Percentiles rank a stretch among this genome's conserved stretches.
Evolutionary conservation across 371 early-diverging fungal genomes (phyloP).

Genomic region (Mucor piriformis): DNA sequence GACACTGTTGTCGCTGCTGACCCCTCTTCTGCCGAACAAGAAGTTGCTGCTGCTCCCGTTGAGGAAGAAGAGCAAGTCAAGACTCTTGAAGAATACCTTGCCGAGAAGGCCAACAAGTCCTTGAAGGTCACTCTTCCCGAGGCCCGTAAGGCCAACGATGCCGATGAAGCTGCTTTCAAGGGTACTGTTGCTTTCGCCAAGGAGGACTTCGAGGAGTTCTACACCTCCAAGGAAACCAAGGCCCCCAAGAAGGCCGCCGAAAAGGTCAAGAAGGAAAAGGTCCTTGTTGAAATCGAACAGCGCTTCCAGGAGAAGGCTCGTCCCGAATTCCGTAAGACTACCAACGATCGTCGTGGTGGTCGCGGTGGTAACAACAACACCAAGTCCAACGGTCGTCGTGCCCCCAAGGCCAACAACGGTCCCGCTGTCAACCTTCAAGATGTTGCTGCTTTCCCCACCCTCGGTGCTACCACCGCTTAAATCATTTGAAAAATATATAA

Average conservation of each 20-base stretch:
- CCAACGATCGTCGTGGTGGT: constrained; percentile 59
- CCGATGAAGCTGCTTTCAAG: constrained; percentile 79
- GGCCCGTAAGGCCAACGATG: constrained; percentile 80
- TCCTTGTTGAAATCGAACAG: constrained; percentile 55
- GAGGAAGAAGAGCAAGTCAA: constrained; percentile 76
- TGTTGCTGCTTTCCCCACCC: constrained; percentile 76
- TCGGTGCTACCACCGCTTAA: constrained; percentile 61
- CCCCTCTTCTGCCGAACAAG: constrained; percentile 51
- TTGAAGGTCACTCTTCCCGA: constrained; percentile 67
- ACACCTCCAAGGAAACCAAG: constrained; percentile 64
- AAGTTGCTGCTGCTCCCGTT: constrained; percentile 29
- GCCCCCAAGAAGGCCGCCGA: constrained; percentile 40
- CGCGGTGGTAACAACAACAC: constrained; percentile 38
- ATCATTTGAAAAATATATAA: constrained; percentile 3
- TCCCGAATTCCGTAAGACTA: constrained; percentile 64
- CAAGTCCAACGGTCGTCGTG: constrained; percentile 39
- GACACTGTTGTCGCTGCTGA: constrained; percentile 39
- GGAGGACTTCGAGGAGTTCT: constrained; percentile 68
- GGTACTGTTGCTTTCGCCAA: constrained; percentile 70
- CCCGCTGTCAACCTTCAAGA: constrained; percentile 73
- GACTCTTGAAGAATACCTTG: constrained; percentile 81
- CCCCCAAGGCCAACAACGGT: constrained; percentile 40
- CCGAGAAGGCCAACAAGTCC: constrained; percentile 68
- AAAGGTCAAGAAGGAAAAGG: constrained; percentile 59
- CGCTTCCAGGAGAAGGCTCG: constrained; percentile 54